These are phyloP conservation scores for Pyrenophora tritici-repentis DNA, from an alignment of 2,329 filamentous ascomycete species.

Conservation along the genomic window DNA sequence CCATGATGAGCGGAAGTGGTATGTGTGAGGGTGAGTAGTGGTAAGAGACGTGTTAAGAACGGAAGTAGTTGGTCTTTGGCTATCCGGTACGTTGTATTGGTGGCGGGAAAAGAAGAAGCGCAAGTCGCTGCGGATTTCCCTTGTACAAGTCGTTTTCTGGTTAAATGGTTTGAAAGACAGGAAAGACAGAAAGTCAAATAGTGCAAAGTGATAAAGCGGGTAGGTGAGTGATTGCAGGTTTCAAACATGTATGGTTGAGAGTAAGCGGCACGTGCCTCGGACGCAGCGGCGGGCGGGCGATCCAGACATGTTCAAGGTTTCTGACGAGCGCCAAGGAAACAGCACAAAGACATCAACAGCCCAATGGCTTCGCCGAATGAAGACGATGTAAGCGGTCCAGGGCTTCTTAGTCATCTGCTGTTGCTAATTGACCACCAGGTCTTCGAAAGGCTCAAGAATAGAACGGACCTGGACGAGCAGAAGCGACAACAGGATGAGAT, in stretches of 20 bases:
- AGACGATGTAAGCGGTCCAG: slow-evolving; percentile 51
- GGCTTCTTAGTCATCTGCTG: neutral
- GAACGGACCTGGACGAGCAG: slow-evolving; percentile 62
- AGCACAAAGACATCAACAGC: slow-evolving; percentile 37
- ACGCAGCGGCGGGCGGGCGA: slow-evolving; percentile 11
- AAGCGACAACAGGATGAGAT: slow-evolving; percentile 65
- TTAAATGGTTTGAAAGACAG: neutral
- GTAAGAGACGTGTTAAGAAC: slow-evolving; percentile 3
- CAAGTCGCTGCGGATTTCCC: neutral
- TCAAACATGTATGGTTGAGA: slow-evolving; percentile 5
- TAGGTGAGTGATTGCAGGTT: neutral
- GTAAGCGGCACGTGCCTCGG: slow-evolving; percentile 22
- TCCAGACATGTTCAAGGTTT: slow-evolving; percentile 20
- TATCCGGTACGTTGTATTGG: slow-evolving; percentile 2
- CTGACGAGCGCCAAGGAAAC: slow-evolving; percentile 30
- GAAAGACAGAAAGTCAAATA: neutral
- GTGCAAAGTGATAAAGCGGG: neutral
- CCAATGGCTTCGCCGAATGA: slow-evolving; percentile 51
- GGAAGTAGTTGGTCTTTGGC: slow-evolving; percentile 3
- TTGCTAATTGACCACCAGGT: slow-evolving; percentile 51
- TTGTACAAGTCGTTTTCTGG: neutral
- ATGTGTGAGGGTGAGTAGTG: neutral
- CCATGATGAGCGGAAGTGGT: slow-evolving; percentile 36
- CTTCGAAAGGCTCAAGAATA: slow-evolving; percentile 64
- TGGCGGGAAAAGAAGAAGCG: slow-evolving; percentile 7